phyloP scores from a whole-genome alignment of 768 basidiomycete genomes.

The Lyophyllum semitale region DNA sequence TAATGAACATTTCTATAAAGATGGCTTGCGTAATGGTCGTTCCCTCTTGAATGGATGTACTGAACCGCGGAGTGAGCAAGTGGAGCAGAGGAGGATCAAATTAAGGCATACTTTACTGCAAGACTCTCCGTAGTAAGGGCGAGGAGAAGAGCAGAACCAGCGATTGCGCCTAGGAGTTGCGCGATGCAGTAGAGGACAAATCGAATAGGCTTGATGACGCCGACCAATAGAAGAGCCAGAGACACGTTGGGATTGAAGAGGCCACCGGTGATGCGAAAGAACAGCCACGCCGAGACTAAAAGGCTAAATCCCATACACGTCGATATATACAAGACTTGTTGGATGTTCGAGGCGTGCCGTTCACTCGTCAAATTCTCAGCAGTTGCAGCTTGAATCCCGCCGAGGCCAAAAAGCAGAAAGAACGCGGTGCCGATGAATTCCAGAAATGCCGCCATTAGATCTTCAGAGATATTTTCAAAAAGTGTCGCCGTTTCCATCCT shows the following conservation, averaged over 20 bases:
- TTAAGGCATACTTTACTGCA: constrained; percentile 50
- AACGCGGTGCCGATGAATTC: constrained; percentile 62
- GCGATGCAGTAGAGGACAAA: constrained; percentile 63
- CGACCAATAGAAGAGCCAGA: constrained; percentile 58
- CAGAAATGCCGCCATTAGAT: constrained; percentile 50
- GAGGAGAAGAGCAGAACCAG: constrained; percentile 55
- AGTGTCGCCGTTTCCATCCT: constrained; percentile 2
- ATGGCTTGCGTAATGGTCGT: constrained; percentile 58
- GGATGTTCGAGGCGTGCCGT: constrained; percentile 31
- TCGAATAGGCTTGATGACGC: constrained; percentile 54
- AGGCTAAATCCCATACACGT: constrained; percentile 63
- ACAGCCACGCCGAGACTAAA: constrained; percentile 66
- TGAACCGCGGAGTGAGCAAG: constrained; percentile 25
- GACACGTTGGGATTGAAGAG: constrained; percentile 69
- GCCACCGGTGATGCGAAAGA: constrained; percentile 63
- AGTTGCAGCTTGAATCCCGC: constrained; percentile 61
- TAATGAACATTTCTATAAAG: constrained; percentile 76
- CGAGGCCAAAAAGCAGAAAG: constrained; percentile 67
- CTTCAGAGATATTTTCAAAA: constrained; percentile 33
- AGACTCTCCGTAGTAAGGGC: constrained; percentile 57
- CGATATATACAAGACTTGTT: constrained; percentile 56
- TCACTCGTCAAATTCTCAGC: constrained; percentile 29
- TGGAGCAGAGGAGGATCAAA: neutral
- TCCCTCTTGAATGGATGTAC: constrained; percentile 47
- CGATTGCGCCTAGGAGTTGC: constrained; percentile 61